phyloP scores from a whole-genome alignment of 1,284 basidiomycete genomes.

The Cutaneotrichosporon cavernicola region DNA sequence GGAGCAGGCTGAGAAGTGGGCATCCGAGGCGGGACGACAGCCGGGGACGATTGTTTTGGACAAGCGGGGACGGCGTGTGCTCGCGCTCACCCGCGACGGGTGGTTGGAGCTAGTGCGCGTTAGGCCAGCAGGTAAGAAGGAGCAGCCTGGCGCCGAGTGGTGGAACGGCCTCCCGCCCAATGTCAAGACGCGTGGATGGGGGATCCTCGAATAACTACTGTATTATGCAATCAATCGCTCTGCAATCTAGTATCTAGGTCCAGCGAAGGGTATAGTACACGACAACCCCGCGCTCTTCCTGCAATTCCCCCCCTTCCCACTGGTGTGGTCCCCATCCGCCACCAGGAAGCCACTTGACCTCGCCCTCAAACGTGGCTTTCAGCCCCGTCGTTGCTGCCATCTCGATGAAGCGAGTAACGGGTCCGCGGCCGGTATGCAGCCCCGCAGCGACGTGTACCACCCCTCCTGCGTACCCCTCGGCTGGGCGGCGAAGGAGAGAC shows the following conservation, averaged over 20 bases:
- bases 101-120: conserved; percentile 60
- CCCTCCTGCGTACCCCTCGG: conserved; percentile 19
- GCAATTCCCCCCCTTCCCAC: conserved; percentile 18
- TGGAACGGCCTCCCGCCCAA: conserved; percentile 60
- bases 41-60: conserved; percentile 50
- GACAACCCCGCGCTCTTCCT: conserved; percentile 49
- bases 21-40: conserved; percentile 17
- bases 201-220: conserved; percentile 13
- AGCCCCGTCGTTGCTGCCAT: conserved; percentile 31
- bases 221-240: neutral
- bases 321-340: conserved; percentile 36
- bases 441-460: conserved; percentile 47
- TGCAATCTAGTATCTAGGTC: conserved; percentile 1
- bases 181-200: conserved; percentile 23
- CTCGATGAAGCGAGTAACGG: conserved; percentile 40
- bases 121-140: conserved; percentile 61
- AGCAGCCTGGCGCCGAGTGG: conserved; percentile 58
- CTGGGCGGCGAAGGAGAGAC: conserved; percentile 28
- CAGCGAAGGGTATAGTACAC: conserved; percentile 40
- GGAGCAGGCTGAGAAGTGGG: neutral
- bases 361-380: conserved; percentile 20
- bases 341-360: conserved; percentile 36
- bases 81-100: conserved; percentile 55
- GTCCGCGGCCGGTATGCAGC: conserved; percentile 49
- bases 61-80: conserved; percentile 57